phyloP scores from a whole-genome alignment of 2,329 filamentous ascomycete species.

The Ophiostoma sp. region DNA sequence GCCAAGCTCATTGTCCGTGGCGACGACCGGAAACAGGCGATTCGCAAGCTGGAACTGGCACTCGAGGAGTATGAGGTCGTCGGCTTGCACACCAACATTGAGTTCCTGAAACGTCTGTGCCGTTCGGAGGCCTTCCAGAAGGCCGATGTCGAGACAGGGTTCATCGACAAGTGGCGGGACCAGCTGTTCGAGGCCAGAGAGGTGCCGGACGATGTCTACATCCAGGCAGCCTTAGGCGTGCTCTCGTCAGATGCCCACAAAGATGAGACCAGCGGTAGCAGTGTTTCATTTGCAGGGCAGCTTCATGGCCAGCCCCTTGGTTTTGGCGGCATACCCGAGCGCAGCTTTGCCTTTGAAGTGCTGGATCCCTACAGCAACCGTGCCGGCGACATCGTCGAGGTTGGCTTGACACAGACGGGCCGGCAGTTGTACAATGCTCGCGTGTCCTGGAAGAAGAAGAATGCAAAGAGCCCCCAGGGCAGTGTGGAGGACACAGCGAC shows the following conservation, averaged over 20 bases:
- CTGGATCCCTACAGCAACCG: constrained; percentile 53
- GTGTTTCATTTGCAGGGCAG: constrained; percentile 28
- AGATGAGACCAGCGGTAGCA: constrained; percentile 26
- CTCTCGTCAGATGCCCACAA: constrained; percentile 44
- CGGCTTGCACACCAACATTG: constrained; percentile 89
- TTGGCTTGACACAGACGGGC: constrained; percentile 46
- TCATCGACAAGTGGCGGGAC: constrained; percentile 80
- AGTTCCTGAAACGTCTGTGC: constrained; percentile 88
- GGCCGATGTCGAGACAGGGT: constrained; percentile 91
- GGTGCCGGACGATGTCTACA: constrained; percentile 67
- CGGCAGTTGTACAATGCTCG: constrained; percentile 44
- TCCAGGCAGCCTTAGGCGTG: constrained; percentile 79
- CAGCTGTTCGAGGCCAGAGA: constrained; percentile 65
- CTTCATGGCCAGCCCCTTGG: constrained; percentile 47
- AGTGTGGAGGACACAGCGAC: background rate
- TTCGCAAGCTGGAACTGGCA: constrained; percentile 74
- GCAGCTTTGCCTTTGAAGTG: constrained; percentile 49
- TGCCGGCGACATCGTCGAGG: constrained; percentile 49
- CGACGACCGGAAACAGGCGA: constrained; percentile 68
- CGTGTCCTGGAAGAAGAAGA: constrained; percentile 37
- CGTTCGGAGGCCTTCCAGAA: constrained; percentile 73
- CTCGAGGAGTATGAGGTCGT: constrained; percentile 88
- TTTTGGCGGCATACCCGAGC: constrained; percentile 41
- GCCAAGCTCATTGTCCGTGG: constrained; percentile 93
- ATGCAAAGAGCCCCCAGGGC: background rate